phyloP scores from a whole-genome alignment of 2,329 filamentous ascomycete species.

The Microcyclospora pomicola region DNA sequence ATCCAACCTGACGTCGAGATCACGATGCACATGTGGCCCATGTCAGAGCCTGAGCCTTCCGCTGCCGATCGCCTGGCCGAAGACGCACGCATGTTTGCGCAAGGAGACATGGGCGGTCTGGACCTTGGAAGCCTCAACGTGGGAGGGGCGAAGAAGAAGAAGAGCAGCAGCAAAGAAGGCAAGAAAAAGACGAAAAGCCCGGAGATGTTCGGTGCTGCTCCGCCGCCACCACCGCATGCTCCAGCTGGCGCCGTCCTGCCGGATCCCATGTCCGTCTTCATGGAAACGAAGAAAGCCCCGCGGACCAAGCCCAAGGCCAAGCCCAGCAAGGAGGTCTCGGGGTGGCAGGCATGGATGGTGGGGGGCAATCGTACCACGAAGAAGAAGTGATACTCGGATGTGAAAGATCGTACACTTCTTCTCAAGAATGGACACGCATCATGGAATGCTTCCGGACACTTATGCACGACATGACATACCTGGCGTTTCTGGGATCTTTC shows the following conservation, averaged over 20 bases:
- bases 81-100: not conserved
- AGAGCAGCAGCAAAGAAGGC: not conserved
- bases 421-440: too few relatives aligned
- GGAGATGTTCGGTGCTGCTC: not conserved
- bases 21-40: constrained; percentile 37
- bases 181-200: not conserved
- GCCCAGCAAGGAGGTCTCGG: not conserved
- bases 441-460: too few relatives aligned
- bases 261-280: not conserved
- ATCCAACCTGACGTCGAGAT: constrained; percentile 35
- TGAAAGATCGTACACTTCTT: too few relatives aligned
- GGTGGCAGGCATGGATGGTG: not conserved
- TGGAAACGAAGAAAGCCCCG: not conserved
- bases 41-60: constrained; percentile 20
- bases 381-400: too few relatives aligned
- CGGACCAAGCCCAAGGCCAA: not conserved
- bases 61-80: not conserved
- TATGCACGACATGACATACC: too few relatives aligned
- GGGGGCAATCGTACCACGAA: not conserved
- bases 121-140: not conserved
- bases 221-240: not conserved
- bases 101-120: not conserved
- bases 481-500: too few relatives aligned
- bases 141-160: not conserved
- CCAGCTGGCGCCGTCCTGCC: not conserved